Base-by-base conservation (phyloP, 495 filamentous ascomycete genomes). In the Penicillium alfredii region DNA sequence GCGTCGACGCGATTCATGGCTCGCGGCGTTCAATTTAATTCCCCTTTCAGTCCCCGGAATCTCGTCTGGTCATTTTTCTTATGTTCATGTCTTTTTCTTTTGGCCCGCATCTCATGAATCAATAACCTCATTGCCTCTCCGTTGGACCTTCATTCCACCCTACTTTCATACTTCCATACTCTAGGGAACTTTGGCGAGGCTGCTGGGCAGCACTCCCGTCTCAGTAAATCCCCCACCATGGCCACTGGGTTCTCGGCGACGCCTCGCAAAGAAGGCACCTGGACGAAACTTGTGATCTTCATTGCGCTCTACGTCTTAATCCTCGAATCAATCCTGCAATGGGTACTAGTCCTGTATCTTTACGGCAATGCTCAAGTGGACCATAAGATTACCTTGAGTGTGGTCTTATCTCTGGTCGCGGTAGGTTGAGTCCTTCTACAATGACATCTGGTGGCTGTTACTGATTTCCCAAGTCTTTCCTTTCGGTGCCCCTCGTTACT, bases 271-370 rank as follows among this genome's bases (percentile, higher is more conserved):
- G 58, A 55, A 40, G 58, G 58, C 10, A 56, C 56, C 10, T 68
- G 66, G 64, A 64, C 60, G 0, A 63, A 61, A 33, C 47, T 63
- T 9, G 56, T 58, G 23, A 67, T 70, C n/a, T 67, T 70, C 23
- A 33, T 62, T 34, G 51, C 59, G 22, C 53, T 70, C 9, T 66
- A 68, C 31, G 44, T 52, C n/a, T 30, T 68, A 20, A 55, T 68
- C 19, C 40, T 70, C 2, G 48, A 63, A 40, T 68, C 63, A 1
- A 37, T 67, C 6, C 51, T 63, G 8, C 45, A 68, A 54, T 55
- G 56, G 37, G 63, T 59, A 0, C 31, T 68, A 1, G 61, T 64
- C 4, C 47, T 68, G 3, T 67, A 61, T 30, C 56, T 68, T 2
- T 70, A 66, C 23, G 66, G 51, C 3, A 60, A 51, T 24, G 44